Conservation (phyloP, 768 basidiomycete genomes). For the Pulveroboletus sp. region DNA sequence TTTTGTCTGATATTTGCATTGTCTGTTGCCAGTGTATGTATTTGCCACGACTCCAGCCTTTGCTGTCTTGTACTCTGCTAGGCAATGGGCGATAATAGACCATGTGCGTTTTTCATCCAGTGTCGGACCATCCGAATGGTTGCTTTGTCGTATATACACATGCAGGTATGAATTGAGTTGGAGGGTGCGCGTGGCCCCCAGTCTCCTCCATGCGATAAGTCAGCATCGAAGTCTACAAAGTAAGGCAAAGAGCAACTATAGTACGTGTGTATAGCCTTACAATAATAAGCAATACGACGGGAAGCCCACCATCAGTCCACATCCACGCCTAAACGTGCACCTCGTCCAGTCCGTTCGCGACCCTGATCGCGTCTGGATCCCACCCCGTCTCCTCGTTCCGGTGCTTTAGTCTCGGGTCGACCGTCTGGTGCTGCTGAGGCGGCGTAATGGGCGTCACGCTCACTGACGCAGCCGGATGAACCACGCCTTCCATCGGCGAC, state of each 20-base stretch:
- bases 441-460: constrained; percentile 31
- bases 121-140: not conserved
- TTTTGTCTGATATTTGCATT: not conserved
- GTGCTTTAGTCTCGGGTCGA: constrained; percentile 30
- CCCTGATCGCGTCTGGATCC: constrained; percentile 19
- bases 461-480: constrained; percentile 23
- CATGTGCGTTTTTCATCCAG: not conserved
- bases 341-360: constrained; percentile 14
- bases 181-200: not conserved
- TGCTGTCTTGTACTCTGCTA: not conserved
- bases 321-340: constrained; percentile 9
- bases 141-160: not conserved
- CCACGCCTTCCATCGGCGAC: constrained; percentile 32
- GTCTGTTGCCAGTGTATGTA: not conserved
- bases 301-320: not conserved
- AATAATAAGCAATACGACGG: constrained; percentile 10
- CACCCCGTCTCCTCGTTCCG: constrained; percentile 28
- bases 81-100: not conserved
- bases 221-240: not conserved
- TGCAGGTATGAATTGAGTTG: not conserved
- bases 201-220: not conserved
- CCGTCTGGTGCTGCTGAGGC: constrained; percentile 18
- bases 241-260: not conserved
- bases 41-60: constrained; percentile 1
- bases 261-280: constrained; percentile 15